A percentile compares a stretch with the other conserved stretches of the same genome.
These are phyloP conservation scores for Xerocomus potaroensis DNA, from an alignment of 768 basidiomycete genomes.

Conservation along the genomic window DNA sequence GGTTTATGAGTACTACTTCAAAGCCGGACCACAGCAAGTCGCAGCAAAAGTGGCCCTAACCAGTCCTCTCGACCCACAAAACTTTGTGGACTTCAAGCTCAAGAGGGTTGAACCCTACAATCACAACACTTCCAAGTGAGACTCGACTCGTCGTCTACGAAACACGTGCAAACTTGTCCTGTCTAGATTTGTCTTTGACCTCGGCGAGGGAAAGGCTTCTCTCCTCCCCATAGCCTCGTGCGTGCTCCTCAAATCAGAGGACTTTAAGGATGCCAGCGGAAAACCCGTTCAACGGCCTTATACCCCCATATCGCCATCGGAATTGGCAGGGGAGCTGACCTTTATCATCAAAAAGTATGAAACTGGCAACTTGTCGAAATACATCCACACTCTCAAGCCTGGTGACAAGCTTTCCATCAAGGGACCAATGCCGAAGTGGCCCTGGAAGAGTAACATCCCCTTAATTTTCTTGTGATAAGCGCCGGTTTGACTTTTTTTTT, in stretches of 20 bases:
- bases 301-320: slow-evolving; percentile 82
- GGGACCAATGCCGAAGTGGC: slow-evolving; percentile 86
- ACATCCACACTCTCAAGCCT: slow-evolving; percentile 75
- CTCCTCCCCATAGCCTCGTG: slow-evolving; percentile 77
- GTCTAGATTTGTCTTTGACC: slow-evolving; percentile 69
- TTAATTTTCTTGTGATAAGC: neutral
- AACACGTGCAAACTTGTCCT: neutral
- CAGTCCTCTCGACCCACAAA: slow-evolving; percentile 70
- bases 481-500: slow-evolving; percentile 2
- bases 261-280: slow-evolving; percentile 71
- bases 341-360: slow-evolving; percentile 87
- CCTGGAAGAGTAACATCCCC: slow-evolving; percentile 61
- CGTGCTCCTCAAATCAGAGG: slow-evolving; percentile 71
- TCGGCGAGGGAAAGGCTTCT: slow-evolving; percentile 74
- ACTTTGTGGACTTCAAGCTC: slow-evolving; percentile 77
- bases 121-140: slow-evolving; percentile 84
- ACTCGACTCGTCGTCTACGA: slow-evolving; percentile 1
- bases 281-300: slow-evolving; percentile 90
- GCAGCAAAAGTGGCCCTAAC: slow-evolving; percentile 43
- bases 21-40: slow-evolving; percentile 29
- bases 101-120: slow-evolving; percentile 83
- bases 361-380: slow-evolving; percentile 76
- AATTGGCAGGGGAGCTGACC: slow-evolving; percentile 67
- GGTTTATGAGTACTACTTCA: slow-evolving; percentile 49
- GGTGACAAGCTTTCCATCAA: slow-evolving; percentile 86